Percentiles rank a stretch among this genome's conserved stretches.
These are phyloP conservation scores for Marsdenia floribunda DNA, from an alignment of 257 asterid species.

Conservation along the genomic window DNA sequence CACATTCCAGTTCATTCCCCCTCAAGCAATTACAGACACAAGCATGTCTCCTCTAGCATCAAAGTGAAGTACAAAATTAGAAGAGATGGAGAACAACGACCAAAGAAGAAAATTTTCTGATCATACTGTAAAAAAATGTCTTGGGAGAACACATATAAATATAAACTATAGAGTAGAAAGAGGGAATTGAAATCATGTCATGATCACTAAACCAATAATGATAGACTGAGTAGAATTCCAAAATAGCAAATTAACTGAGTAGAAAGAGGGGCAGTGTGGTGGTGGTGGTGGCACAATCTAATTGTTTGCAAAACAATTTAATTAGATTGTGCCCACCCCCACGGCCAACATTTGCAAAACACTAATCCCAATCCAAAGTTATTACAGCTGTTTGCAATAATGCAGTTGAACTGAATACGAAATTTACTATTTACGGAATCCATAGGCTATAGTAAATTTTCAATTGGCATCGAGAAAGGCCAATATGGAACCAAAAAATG, in stretches of 20 bases:
- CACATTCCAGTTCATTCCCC: not conserved
- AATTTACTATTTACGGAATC: not conserved
- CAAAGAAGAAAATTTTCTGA: not conserved
- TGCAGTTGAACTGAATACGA: not conserved
- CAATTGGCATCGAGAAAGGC: not conserved
- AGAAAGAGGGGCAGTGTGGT: too few relatives aligned
- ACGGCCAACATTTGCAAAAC: too few relatives aligned
- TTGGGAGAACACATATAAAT: not conserved
- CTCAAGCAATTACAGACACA: not conserved
- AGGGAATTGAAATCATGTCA: not conserved
- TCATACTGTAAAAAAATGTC: not conserved
- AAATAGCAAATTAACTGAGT: not conserved
- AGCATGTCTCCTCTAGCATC: not conserved
- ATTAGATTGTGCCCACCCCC: too few relatives aligned
- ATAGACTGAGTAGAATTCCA: not conserved
- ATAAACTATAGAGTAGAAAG: not conserved
- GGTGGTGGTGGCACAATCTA: too few relatives aligned
- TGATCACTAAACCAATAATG: not conserved
- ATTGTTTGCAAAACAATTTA: too few relatives aligned
- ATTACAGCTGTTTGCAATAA: not conserved
- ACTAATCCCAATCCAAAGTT: not conserved
- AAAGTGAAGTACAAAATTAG: not conserved
- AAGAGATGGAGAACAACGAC: not conserved
- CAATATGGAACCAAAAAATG: not conserved
- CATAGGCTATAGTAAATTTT: not conserved